Percentiles rank a stretch among this genome's conserved stretches.
phyloP scores from a whole-genome alignment of 192 early-diverging fungal genomes.

The Rhizophagus sp. region DNA sequence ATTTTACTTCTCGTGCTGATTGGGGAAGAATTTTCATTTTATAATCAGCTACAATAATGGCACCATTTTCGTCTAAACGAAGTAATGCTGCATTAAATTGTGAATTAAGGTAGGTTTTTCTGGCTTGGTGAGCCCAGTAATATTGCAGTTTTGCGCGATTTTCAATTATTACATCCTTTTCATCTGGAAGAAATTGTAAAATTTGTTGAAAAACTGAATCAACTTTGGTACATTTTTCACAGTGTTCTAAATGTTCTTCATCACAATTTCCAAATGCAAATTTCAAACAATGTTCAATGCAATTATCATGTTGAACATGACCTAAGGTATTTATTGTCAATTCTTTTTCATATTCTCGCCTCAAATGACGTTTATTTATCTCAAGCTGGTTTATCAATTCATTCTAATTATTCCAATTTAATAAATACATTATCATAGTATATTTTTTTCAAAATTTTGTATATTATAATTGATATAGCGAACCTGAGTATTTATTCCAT shows the following conservation, averaged over 20 bases:
- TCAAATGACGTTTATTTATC: not conserved
- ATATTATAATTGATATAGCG: too few species aligned
- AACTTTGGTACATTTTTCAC: not conserved
- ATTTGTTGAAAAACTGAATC: not conserved
- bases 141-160: conserved; percentile 1
- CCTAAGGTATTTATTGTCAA: not conserved
- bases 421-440: too few species aligned
- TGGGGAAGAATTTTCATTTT: conserved; percentile 9
- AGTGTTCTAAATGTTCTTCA: not conserved
- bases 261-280: not conserved
- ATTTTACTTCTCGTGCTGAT: not conserved
- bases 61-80: not conserved
- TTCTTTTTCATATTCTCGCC: not conserved
- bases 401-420: not conserved
- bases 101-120: not conserved
- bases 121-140: not conserved
- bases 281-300: not conserved
- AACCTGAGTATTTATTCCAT: too few species aligned
- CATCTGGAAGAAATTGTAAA: not conserved
- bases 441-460: too few species aligned
- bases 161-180: not conserved
- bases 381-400: not conserved
- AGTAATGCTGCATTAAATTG: conserved; percentile 4
- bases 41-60: conserved; percentile 10
- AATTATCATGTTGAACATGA: not conserved